Percentiles rank a stretch among this genome's conserved stretches.
Conservation (phyloP, 2,329 filamentous ascomycete species). For the Monilinia fructigena region DNA sequence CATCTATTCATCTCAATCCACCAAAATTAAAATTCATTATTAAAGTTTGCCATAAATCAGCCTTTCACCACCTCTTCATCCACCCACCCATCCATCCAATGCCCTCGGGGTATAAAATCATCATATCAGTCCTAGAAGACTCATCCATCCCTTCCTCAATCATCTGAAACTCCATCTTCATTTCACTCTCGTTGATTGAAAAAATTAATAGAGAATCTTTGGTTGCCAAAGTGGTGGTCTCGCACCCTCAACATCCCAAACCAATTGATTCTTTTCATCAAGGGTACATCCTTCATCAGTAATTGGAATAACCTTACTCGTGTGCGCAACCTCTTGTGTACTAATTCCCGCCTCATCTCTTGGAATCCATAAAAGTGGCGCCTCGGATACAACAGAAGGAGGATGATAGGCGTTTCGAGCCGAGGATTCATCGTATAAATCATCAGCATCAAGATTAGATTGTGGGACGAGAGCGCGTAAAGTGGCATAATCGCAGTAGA, state of each 20-base stretch:
- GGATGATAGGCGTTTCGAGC: conserved; percentile 71
- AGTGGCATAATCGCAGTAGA: conserved; percentile 69
- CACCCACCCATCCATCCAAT: not conserved
- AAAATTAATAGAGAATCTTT: conserved; percentile 43
- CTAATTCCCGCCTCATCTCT: conserved; percentile 72
- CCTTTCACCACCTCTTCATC: not conserved
- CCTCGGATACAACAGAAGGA: conserved; percentile 61
- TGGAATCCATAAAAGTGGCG: conserved; percentile 82
- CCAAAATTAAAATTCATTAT: not conserved
- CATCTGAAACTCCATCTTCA: not conserved
- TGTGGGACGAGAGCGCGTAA: conserved; percentile 69
- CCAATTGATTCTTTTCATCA: conserved; percentile 66
- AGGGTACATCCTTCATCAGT: conserved; percentile 74
- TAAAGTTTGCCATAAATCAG: not conserved
- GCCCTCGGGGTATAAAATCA: conserved; percentile 9
- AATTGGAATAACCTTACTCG: conserved; percentile 69
- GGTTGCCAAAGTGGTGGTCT: conserved; percentile 59
- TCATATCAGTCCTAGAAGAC: not conserved
- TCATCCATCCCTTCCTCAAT: no score
- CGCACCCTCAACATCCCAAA: conserved; percentile 56
- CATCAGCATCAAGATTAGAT: conserved; percentile 45
- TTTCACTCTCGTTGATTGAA: not conserved
- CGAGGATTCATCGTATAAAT: conserved; percentile 60
- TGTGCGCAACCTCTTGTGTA: conserved; percentile 73
- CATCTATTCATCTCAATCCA: not conserved